Percentiles rank a stretch among this genome's conserved stretches.
Conservation (phyloP, 805 yeast species). For the Barnettozyma siamensis region DNA sequence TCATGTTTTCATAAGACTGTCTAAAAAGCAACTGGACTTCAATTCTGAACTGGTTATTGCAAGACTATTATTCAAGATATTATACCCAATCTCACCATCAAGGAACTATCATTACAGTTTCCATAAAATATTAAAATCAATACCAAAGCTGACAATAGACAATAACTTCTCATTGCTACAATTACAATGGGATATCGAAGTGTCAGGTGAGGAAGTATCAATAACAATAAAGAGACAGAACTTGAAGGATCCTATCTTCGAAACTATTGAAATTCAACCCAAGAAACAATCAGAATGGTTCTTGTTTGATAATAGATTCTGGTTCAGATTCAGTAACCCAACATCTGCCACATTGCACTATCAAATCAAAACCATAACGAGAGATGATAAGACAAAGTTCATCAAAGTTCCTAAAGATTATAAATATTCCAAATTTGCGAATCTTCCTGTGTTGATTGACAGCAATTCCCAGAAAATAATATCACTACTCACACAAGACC, state of each 20-base stretch:
- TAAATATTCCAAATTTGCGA: conserved; percentile 13
- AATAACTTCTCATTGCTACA: conserved; percentile 19
- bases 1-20: conserved; percentile 16
- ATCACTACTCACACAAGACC: conserved; percentile 12
- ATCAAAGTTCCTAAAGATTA: conserved; percentile 10
- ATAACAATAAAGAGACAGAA: conserved; percentile 16
- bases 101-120: conserved; percentile 21
- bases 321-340: conserved; percentile 26
- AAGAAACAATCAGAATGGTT: conserved; percentile 28
- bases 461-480: conserved; percentile 8
- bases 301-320: conserved; percentile 36
- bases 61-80: conserved; percentile 23
- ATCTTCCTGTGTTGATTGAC: conserved; percentile 20
- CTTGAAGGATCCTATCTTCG: conserved; percentile 13
- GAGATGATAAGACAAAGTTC: conserved; percentile 10
- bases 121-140: conserved; percentile 12
- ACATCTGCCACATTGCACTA: conserved; percentile 6
- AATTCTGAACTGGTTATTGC: conserved; percentile 19
- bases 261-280: conserved; percentile 9
- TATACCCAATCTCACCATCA: conserved; percentile 27
- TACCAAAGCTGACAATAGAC: conserved; percentile 9
- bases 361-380: conserved; percentile 12
- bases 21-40: conserved; percentile 12
- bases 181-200: conserved; percentile 19
- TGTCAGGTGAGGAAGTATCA: neutral